Evolutionary conservation across 2,329 filamentous ascomycete genomes (phyloP).

Genomic region (Aspergillus novofumigatus): DNA sequence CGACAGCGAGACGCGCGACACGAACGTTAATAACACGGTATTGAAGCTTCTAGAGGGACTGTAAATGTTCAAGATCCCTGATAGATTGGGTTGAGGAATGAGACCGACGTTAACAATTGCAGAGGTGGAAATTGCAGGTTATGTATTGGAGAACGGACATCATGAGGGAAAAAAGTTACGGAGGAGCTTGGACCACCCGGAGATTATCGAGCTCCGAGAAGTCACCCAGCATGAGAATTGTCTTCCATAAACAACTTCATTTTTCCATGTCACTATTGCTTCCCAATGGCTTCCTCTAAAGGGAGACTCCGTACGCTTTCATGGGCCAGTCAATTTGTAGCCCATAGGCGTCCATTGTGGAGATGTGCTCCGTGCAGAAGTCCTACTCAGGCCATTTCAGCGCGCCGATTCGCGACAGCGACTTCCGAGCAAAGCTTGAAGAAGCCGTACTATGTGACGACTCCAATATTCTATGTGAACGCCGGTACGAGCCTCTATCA

Average conservation of each 20-base stretch:
- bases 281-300: conserved; percentile 26
- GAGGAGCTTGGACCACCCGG: conserved; percentile 36
- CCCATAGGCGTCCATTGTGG: conserved; percentile 22
- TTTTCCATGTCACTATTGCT: conserved; percentile 6
- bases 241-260: not conserved
- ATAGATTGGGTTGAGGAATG: not conserved
- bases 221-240: conserved; percentile 18
- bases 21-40: not conserved
- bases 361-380: conserved; percentile 27
- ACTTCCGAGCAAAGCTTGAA: conserved; percentile 22
- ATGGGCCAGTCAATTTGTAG: conserved; percentile 26
- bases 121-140: not conserved
- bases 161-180: conserved; percentile 17
- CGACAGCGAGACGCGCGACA: not conserved
- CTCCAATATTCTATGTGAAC: conserved; percentile 99
- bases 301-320: conserved; percentile 27
- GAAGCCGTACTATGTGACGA: conserved; percentile 94
- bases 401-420: conserved; percentile 28
- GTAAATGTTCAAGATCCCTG: not conserved
- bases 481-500: conserved; percentile 53
- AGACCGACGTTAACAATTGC: not conserved
- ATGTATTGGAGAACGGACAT: not conserved
- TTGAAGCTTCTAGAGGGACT: not conserved
- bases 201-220: conserved; percentile 25
- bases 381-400: conserved; percentile 15